A percentile compares a stretch with the other conserved stretches of the same genome.
Evolutionary conservation across 345 rosid species (phyloP).

Genomic region (Kandelia obovata): DNA sequence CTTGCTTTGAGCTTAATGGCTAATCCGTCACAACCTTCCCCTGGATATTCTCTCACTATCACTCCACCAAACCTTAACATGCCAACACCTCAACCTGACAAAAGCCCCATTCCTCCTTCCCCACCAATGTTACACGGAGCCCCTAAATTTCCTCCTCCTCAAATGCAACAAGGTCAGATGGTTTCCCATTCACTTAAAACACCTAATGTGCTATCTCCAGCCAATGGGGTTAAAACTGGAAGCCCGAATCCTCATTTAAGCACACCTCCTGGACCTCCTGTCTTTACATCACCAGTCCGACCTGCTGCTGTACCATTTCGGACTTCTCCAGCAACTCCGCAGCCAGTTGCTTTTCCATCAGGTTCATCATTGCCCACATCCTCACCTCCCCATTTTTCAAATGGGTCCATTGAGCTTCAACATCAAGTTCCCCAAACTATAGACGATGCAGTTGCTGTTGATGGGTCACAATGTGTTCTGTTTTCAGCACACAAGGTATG

Average conservation of each 20-base stretch:
- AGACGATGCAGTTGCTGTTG: slow-evolving; percentile 44
- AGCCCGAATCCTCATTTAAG: slow-evolving; percentile 72
- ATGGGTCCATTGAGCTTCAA: slow-evolving; percentile 56
- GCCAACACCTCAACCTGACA: slow-evolving; percentile 41
- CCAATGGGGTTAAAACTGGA: slow-evolving; percentile 63
- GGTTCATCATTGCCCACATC: slow-evolving; percentile 76
- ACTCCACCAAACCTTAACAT: slow-evolving; percentile 40
- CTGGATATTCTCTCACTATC: slow-evolving; percentile 40
- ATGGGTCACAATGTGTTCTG: slow-evolving; percentile 57
- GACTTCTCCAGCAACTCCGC: slow-evolving; percentile 87
- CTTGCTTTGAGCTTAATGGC: slow-evolving; percentile 49
- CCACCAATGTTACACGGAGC: slow-evolving; percentile 43
- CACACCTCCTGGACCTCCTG: slow-evolving; percentile 93
- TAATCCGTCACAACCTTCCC: slow-evolving; percentile 47
- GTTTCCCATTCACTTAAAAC: slow-evolving; percentile 50
- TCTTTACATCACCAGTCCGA: slow-evolving; percentile 77
- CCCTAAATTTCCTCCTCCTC: slow-evolving; percentile 66
- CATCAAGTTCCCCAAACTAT: slow-evolving; percentile 47
- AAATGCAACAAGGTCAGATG: slow-evolving; percentile 53
- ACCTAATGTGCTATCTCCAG: slow-evolving; percentile 51
- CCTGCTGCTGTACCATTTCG: slow-evolving; percentile 96
- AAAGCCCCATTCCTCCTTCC: slow-evolving; percentile 43
- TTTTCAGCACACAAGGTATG: slow-evolving; percentile 83
- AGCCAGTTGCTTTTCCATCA: slow-evolving; percentile 76
- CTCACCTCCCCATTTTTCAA: slow-evolving; percentile 67